Conservation (phyloP, 805 yeast genomes). For the Candida ulmi region DNA sequence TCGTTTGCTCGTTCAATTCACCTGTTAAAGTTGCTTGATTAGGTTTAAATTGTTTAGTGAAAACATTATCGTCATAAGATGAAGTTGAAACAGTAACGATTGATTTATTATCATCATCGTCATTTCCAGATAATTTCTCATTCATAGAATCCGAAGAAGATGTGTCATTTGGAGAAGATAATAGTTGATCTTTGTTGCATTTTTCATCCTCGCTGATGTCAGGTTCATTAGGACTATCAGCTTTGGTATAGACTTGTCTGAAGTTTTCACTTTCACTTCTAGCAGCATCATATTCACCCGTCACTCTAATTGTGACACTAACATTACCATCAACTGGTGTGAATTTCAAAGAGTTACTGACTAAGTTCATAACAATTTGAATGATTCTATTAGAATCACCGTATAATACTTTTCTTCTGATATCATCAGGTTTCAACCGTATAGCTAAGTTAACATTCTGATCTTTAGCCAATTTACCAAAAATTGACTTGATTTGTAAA, state of each 20-base stretch:
- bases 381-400: constrained; percentile 90
- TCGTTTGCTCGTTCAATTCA: constrained; percentile 8
- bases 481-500: constrained; percentile 79
- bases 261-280: constrained; percentile 37
- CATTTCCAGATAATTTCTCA: background rate
- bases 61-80: constrained; percentile 38
- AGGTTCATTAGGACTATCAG: background rate
- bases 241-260: constrained; percentile 40
- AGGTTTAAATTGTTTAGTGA: constrained; percentile 35
- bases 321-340: constrained; percentile 88
- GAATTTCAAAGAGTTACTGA: constrained; percentile 85
- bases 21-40: constrained; percentile 11
- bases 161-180: background rate
- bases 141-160: background rate
- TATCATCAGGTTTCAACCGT: constrained; percentile 52
- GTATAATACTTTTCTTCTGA: constrained; percentile 59
- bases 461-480: constrained; percentile 72
- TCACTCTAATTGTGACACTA: constrained; percentile 50
- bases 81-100: constrained; percentile 23
- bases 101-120: constrained; percentile 12
- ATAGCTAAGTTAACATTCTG: constrained; percentile 67
- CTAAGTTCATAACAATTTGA: constrained; percentile 89
- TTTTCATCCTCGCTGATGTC: constrained; percentile 1
- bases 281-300: constrained; percentile 66
- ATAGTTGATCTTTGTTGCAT: background rate